Conservation (phyloP, 139 green algal species). For the Zygnema circumcarinatum region DNA sequence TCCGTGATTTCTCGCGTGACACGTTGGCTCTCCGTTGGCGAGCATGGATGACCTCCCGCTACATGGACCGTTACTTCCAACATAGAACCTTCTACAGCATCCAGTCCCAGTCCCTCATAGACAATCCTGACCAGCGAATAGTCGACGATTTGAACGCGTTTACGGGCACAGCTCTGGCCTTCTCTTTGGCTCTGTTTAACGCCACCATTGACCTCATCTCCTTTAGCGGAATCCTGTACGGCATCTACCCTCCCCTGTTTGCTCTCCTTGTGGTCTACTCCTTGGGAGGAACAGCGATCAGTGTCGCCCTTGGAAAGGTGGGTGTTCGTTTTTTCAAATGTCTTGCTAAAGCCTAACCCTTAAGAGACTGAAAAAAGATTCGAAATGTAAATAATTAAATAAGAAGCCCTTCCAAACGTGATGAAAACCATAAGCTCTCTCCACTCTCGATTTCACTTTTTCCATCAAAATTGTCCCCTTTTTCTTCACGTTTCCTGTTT, state of each 20-base stretch:
- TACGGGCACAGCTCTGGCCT: slow-evolving; percentile 83
- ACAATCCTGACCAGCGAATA: slow-evolving; percentile 73
- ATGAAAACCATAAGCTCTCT: too few relatives aligned
- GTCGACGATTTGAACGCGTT: slow-evolving; percentile 73
- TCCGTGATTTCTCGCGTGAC: slow-evolving; percentile 82
- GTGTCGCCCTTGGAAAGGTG: slow-evolving; percentile 71
- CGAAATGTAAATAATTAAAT: too few relatives aligned
- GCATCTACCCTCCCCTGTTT: slow-evolving; percentile 98
- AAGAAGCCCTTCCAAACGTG: too few relatives aligned
- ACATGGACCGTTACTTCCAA: slow-evolving; percentile 83
- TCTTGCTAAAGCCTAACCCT: background rate
- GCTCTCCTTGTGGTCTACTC: slow-evolving; percentile 88
- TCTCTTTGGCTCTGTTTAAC: slow-evolving; percentile 88
- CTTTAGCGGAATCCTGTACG: slow-evolving; percentile 95
- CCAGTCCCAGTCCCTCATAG: slow-evolving; percentile 68
- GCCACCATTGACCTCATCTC: slow-evolving; percentile 87
- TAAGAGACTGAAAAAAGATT: too few relatives aligned
- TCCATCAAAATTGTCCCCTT: too few relatives aligned
- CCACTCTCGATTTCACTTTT: too few relatives aligned
- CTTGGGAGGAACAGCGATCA: slow-evolving; percentile 85
- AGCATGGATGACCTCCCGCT: slow-evolving; percentile 87
- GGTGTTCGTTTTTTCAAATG: background rate
- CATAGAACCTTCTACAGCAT: slow-evolving; percentile 91
- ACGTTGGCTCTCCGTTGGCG: slow-evolving; percentile 91
- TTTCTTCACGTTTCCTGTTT: too few relatives aligned